Percentiles rank a stretch among this genome's conserved stretches.
These are phyloP conservation scores for Xylariaceae sp. DNA, from an alignment of 2,329 filamentous ascomycete species.

Conservation along the genomic window DNA sequence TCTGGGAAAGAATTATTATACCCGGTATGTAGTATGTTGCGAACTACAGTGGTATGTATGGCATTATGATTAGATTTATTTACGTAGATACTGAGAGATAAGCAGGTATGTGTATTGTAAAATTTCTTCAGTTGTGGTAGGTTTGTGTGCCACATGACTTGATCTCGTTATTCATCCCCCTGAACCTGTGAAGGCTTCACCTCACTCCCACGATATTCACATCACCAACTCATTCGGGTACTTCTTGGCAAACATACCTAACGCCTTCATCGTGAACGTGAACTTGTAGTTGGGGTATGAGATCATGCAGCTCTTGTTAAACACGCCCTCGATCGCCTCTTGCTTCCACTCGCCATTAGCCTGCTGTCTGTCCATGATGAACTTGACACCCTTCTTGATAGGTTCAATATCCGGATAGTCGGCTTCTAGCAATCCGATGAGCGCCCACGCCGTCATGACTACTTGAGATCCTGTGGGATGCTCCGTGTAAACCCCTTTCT, in stretches of 20 bases:
- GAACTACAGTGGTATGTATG: no score
- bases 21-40: no score
- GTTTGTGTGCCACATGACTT: no score
- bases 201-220: conserved; percentile 6
- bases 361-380: conserved; percentile 84
- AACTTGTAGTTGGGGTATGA: conserved; percentile 99
- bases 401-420: conserved; percentile 71
- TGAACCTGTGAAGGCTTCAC: no score
- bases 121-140: no score
- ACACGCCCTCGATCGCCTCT: conserved; percentile 94
- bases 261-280: conserved; percentile 86
- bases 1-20: no score
- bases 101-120: no score
- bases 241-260: conserved; percentile 79
- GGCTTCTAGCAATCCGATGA: conserved; percentile 77
- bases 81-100: no score
- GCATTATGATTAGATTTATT: no score
- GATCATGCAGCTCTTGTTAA: conserved; percentile 99
- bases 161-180: no score
- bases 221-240: conserved; percentile 62
- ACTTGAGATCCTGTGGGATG: conserved; percentile 77
- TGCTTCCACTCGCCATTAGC: conserved; percentile 90
- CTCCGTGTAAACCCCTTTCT: conserved; percentile 69
- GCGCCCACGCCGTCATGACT: conserved; percentile 90
- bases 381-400: conserved; percentile 67